phyloP scores from a whole-genome alignment of 2,329 filamentous ascomycete genomes.

The Berkeleyomyces rouxiae region DNA sequence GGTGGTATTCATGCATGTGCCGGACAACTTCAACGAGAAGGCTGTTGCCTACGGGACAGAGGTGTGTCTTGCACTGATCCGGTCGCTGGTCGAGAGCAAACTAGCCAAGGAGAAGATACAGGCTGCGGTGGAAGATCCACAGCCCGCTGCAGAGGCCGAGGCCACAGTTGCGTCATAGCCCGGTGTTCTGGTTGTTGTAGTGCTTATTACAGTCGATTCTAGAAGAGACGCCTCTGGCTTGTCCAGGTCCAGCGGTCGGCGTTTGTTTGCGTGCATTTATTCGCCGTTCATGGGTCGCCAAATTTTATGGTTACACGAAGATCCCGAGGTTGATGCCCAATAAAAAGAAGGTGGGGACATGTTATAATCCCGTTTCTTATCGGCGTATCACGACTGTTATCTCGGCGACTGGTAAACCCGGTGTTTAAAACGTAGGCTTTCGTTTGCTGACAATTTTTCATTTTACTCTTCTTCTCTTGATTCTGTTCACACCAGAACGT shows the following conservation, averaged over 20 bases:
- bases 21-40: constrained; percentile 36
- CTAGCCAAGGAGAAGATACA: constrained; percentile 13
- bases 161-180: not conserved
- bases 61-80: constrained; percentile 36
- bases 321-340: not conserved
- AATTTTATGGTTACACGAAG: not conserved
- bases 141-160: not conserved
- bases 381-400: not conserved
- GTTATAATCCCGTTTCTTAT: not conserved
- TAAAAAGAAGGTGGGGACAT: not conserved
- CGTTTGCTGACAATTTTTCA: not conserved
- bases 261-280: no score
- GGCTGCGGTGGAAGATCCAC: not conserved
- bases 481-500: not conserved
- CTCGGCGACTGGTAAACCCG: not conserved
- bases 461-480: not conserved
- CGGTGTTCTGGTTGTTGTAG: no score
- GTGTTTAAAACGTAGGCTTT: not conserved
- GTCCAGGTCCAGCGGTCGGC: no score
- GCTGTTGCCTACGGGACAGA: constrained; percentile 33
- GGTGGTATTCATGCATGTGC: constrained; percentile 59
- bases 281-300: no score
- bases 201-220: no score
- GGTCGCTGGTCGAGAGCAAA: constrained; percentile 39
- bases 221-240: no score